These are phyloP conservation scores for Escallonia rubra DNA, from an alignment of 129 eudicot genomes.

Conservation along the genomic window DNA sequence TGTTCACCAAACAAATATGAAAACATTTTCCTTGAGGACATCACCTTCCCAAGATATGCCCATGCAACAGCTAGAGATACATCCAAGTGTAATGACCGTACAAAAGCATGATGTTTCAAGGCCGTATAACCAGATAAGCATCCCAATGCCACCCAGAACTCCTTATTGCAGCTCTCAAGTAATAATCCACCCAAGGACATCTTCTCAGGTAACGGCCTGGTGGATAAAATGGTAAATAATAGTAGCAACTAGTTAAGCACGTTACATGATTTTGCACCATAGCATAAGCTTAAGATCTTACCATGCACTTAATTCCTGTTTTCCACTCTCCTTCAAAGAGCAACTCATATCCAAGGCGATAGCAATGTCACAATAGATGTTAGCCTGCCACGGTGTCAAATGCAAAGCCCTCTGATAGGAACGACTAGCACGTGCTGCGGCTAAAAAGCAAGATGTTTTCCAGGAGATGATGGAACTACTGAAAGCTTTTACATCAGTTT, in stretches of 20 bases:
- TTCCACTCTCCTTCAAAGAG: slow-evolving; percentile 42
- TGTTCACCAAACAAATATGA: neutral
- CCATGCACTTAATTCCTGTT: slow-evolving; percentile 31
- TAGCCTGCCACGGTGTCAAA: slow-evolving; percentile 95
- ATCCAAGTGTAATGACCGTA: slow-evolving; percentile 87
- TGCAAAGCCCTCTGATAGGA: slow-evolving; percentile 92
- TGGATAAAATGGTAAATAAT: slow-evolving; percentile 5
- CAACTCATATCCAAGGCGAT: slow-evolving; percentile 51
- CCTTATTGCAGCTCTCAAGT: slow-evolving; percentile 76
- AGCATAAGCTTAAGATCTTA: slow-evolving; percentile 13
- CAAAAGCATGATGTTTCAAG: slow-evolving; percentile 82
- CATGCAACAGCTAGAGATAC: slow-evolving; percentile 94
- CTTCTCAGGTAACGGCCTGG: slow-evolving; percentile 86
- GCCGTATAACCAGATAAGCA: slow-evolving; percentile 60
- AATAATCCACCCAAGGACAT: slow-evolving; percentile 83
- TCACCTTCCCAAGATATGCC: slow-evolving; percentile 99
- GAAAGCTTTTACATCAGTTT: slow-evolving; percentile 50
- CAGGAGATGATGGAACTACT: slow-evolving; percentile 59
- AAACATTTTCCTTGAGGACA: slow-evolving; percentile 4
- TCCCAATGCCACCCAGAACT: slow-evolving; percentile 91
- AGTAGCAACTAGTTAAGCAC: slow-evolving; percentile 6
- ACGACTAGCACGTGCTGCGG: slow-evolving; percentile 61
- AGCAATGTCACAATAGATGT: slow-evolving; percentile 78
- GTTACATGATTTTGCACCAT: slow-evolving; percentile 1
- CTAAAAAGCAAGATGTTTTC: slow-evolving; percentile 56